Evolutionary conservation across 78 protist genomes (phyloP).

Genomic region (Ministeria vibrans): DNA sequence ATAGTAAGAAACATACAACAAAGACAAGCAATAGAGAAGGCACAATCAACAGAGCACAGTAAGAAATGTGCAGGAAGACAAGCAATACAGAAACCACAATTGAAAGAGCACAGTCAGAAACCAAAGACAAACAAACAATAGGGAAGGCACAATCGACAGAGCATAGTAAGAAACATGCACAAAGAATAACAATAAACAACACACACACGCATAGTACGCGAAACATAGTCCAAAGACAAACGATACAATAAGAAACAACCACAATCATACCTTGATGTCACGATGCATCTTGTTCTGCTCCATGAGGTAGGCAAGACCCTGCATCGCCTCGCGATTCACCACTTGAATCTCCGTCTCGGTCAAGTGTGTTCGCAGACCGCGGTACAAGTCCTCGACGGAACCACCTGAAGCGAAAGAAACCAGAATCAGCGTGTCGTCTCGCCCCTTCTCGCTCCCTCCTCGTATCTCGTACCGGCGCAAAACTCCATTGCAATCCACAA

Average conservation of each 20-base stretch:
- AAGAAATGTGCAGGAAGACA: neutral
- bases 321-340: neutral
- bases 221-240: neutral
- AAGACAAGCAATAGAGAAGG: neutral
- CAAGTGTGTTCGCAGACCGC: neutral
- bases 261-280: constrained; percentile 37
- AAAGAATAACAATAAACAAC: neutral
- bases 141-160: neutral
- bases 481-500: constrained; percentile 56
- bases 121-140: neutral
- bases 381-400: neutral
- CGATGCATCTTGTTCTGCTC: constrained; percentile 16
- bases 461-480: too few species aligned
- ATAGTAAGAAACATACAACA: neutral
- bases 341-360: neutral
- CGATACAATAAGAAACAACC: too few species aligned
- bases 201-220: too few species aligned
- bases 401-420: too few species aligned
- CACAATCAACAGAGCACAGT: neutral
- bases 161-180: neutral
- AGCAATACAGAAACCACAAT: neutral
- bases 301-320: constrained; percentile 27
- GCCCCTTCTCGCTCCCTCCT: too few species aligned
- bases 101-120: neutral
- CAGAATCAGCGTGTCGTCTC: too few species aligned